These are phyloP conservation scores for Cladosporium sp. DNA, from an alignment of 2,329 filamentous ascomycete species.

Conservation along the genomic window DNA sequence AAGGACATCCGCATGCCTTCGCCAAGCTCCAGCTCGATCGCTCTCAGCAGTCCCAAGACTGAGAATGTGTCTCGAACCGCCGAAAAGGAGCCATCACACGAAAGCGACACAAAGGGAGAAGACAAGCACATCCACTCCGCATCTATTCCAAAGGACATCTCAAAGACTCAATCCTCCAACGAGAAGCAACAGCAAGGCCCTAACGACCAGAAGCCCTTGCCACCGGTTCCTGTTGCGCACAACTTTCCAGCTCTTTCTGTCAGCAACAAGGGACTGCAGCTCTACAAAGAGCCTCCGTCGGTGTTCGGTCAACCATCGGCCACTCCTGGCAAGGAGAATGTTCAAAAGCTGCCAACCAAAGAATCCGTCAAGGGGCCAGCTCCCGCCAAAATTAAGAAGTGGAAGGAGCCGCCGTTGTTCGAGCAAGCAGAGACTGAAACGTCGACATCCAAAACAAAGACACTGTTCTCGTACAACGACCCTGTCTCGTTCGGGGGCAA, in stretches of 20 bases:
- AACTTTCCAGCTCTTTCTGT: not conserved
- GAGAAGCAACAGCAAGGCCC: no score
- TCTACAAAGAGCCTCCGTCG: not conserved
- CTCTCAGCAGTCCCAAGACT: not conserved
- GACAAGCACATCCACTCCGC: no score
- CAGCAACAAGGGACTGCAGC: not conserved
- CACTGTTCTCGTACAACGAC: not conserved
- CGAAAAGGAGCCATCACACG: no score
- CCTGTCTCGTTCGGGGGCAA: not conserved
- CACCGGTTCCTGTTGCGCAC: constrained; percentile 1
- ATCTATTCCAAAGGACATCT: no score
- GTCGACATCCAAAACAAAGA: not conserved
- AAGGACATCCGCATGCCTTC: not conserved
- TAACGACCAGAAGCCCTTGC: constrained; percentile 5
- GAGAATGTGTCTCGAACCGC: no score
- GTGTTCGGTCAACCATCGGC: not conserved
- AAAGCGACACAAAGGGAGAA: no score
- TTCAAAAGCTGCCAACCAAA: no score
- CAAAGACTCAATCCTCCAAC: no score
- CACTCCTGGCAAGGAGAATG: no score
- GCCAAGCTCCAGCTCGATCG: not conserved
- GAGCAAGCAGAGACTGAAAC: no score
- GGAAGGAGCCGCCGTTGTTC: constrained; percentile 9
- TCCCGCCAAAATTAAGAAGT: not conserved
- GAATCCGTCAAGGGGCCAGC: no score